Evolutionary conservation across 352 stramenopile genomes (phyloP).

Genomic region (Pythium guiyangense): DNA sequence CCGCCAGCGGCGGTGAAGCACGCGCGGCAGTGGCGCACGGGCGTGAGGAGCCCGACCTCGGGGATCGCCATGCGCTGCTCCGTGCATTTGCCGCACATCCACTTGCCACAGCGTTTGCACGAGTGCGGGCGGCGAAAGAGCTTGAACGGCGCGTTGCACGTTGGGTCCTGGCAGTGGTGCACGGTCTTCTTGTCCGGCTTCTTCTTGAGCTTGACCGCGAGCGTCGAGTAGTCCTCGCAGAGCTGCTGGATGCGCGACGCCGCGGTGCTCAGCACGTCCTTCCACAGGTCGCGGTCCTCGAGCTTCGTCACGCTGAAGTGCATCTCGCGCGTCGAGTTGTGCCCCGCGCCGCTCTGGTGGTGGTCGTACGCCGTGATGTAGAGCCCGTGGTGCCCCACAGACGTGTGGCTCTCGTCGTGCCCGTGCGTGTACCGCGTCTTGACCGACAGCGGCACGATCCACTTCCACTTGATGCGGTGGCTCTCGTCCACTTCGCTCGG

Average conservation of each 20-base stretch:
- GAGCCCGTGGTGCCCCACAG: conserved; percentile 77
- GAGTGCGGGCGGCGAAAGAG: conserved; percentile 77
- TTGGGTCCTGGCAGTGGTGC: conserved; percentile 68
- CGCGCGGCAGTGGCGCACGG: conserved; percentile 70
- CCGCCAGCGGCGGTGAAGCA: conserved; percentile 76
- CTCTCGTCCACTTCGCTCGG: conserved; percentile 79
- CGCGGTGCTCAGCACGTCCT: conserved; percentile 57
- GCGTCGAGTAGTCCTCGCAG: conserved; percentile 54
- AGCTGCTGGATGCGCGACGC: conserved; percentile 63
- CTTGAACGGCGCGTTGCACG: conserved; percentile 73
- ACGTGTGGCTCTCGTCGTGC: conserved; percentile 80
- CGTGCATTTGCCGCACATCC: conserved; percentile 83
- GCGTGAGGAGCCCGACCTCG: conserved; percentile 67
- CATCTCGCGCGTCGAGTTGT: conserved; percentile 58
- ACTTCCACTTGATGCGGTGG: conserved; percentile 84
- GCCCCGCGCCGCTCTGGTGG: conserved; percentile 47
- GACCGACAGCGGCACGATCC: conserved; percentile 77
- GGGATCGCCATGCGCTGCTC: conserved; percentile 77
- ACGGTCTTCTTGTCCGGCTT: conserved; percentile 83
- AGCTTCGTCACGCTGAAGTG: conserved; percentile 86
- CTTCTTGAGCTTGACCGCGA: conserved; percentile 63
- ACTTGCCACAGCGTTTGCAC: conserved; percentile 83
- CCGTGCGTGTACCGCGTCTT: conserved; percentile 76
- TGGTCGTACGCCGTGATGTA: conserved; percentile 81
- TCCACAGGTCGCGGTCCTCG: conserved; percentile 80